Conservation (phyloP, 176 grass and related monocot genomes). For the Phoenix roebelenii region DNA sequence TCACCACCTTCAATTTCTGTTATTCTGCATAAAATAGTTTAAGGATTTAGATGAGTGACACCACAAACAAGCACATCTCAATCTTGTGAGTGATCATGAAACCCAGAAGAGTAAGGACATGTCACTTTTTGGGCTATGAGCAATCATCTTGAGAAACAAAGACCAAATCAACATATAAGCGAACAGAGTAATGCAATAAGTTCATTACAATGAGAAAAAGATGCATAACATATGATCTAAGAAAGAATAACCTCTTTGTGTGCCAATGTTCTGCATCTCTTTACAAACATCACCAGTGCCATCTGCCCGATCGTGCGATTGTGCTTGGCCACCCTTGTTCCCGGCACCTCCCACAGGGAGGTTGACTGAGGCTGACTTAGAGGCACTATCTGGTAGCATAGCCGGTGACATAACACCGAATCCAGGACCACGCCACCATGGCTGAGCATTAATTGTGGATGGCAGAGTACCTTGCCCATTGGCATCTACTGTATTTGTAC, state of each 20-base stretch:
- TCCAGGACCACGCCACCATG: conserved; percentile 4
- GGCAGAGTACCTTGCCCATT: background rate
- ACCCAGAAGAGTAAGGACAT: too few species aligned
- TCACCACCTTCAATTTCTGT: too few species aligned
- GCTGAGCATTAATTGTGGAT: background rate
- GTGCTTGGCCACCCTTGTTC: background rate
- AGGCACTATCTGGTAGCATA: background rate
- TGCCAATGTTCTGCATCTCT: conserved; percentile 1
- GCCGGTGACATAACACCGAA: background rate
- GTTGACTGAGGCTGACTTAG: background rate
- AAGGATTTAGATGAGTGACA: too few species aligned
- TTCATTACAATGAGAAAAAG: background rate
- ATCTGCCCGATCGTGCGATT: background rate
- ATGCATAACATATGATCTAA: background rate
- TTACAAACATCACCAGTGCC: background rate
- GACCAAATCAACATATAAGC: too few species aligned
- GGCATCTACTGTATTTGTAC: conserved; percentile 6
- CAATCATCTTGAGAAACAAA: too few species aligned
- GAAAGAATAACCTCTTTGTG: conserved; percentile 1
- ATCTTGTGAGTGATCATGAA: too few species aligned
- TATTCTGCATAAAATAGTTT: too few species aligned
- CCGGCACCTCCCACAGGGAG: background rate
- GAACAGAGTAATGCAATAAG: too few species aligned
- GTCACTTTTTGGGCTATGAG: too few species aligned
- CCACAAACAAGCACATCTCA: too few species aligned